phyloP scores from a whole-genome alignment of 768 basidiomycete species.

The Leccinum variicolor region DNA sequence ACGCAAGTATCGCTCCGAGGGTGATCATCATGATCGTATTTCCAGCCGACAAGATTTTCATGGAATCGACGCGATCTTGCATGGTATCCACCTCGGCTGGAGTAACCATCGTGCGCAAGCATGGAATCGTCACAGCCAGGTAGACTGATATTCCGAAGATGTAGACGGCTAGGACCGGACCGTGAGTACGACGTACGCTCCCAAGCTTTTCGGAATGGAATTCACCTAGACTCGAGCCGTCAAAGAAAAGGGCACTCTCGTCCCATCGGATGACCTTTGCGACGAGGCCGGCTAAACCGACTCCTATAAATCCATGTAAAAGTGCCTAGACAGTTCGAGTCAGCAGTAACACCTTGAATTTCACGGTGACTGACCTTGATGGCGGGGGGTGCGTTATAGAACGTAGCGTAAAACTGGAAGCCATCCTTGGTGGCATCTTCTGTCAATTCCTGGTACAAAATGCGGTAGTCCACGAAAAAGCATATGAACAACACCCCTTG shows the following conservation, averaged over 20 bases:
- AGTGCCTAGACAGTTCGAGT: conserved; percentile 55
- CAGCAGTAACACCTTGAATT: not conserved
- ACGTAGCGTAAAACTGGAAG: conserved; percentile 87
- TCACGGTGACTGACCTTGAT: conserved; percentile 65
- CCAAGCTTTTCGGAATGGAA: not conserved
- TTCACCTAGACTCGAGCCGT: conserved; percentile 83
- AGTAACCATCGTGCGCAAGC: conserved; percentile 69
- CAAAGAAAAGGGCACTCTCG: conserved; percentile 94
- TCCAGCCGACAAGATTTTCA: conserved; percentile 80
- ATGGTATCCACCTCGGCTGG: conserved; percentile 56
- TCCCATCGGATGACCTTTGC: conserved; percentile 85
- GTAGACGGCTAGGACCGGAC: conserved; percentile 54
- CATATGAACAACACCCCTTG: conserved; percentile 80
- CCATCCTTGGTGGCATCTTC: conserved; percentile 70
- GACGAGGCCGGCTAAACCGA: conserved; percentile 72
- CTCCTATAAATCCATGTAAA: conserved; percentile 78
- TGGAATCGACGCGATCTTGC: conserved; percentile 69
- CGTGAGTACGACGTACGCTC: conserved; percentile 10
- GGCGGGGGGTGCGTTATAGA: conserved; percentile 89
- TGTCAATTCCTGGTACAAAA: conserved; percentile 69
- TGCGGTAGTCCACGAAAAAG: conserved; percentile 82
- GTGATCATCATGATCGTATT: conserved; percentile 79
- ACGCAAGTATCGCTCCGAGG: conserved; percentile 57
- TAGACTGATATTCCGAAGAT: conserved; percentile 79
- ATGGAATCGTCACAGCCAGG: conserved; percentile 75